Evolutionary conservation across 2,329 filamentous ascomycete species (phyloP).

Genomic region (Trichophyton mentagrophytes): DNA sequence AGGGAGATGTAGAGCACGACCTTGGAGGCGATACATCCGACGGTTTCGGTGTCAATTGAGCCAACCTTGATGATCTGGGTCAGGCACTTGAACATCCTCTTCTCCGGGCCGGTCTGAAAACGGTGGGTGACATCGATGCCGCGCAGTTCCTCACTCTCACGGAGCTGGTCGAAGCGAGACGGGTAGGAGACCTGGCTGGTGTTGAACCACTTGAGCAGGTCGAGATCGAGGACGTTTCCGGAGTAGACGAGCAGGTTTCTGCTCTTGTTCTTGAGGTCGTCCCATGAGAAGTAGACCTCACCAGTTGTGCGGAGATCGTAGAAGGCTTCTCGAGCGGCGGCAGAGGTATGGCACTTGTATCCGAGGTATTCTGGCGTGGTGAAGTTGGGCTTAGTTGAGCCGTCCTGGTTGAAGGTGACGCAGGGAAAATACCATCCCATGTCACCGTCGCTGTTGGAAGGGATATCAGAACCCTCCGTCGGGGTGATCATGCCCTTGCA

Average conservation of each 20-base stretch:
- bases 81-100: conserved; percentile 72
- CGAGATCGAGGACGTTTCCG: conserved; percentile 79
- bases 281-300: conserved; percentile 93
- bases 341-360: conserved; percentile 76
- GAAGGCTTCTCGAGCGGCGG: conserved; percentile 55
- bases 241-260: conserved; percentile 92
- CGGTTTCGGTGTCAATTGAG: conserved; percentile 85
- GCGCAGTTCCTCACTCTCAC: conserved; percentile 55
- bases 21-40: conserved; percentile 94
- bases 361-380: conserved; percentile 67
- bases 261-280: conserved; percentile 75
- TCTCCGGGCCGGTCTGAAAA: conserved; percentile 67
- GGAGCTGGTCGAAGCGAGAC: conserved; percentile 63
- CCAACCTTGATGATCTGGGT: conserved; percentile 92
- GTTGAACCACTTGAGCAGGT: conserved; percentile 86
- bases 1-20: conserved; percentile 92
- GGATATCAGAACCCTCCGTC: conserved; percentile 60
- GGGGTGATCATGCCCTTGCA: conserved; percentile 82
- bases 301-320: conserved; percentile 60
- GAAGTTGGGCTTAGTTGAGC: conserved; percentile 62
- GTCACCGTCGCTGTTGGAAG: conserved; percentile 58
- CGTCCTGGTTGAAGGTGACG: conserved; percentile 82
- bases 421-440: conserved; percentile 98
- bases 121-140: conserved; percentile 82
- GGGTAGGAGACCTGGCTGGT: conserved; percentile 63